Base-by-base conservation (phyloP, 495 filamentous ascomycete genomes). In the Trichoderma gamsii region DNA sequence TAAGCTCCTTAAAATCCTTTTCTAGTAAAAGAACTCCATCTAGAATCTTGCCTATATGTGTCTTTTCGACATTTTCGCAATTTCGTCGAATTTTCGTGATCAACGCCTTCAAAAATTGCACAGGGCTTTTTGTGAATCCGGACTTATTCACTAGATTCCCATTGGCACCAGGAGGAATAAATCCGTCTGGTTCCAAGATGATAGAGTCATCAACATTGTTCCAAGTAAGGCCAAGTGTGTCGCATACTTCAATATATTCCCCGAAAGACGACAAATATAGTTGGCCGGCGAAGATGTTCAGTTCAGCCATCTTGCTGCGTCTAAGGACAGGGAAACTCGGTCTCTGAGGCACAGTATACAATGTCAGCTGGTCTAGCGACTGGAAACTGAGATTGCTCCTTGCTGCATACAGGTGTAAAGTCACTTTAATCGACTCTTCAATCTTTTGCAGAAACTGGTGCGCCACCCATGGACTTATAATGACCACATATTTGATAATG, bases 271-370 rank as follows among this genome's bases (percentile, higher is more conserved):
- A 6, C 6, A 43, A 6, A 43, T 43, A 43, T 43, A 91, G 79
- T 68, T 88, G 85, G 13, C 89, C 89, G 1, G 89, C 80, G 70
- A 91, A 92, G 6, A 92, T 78, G 69, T 89, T 88, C 13, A 91
- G 79, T 64, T 88, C 79, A 3, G 77, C 72, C 2, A 76, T 56
- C 25, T 82, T 68, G 0, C 70, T 46, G 21, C 23, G 73, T 65
- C 73, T 70, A 52, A 52, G 49, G 23, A 70, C 49, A 49, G 65
- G 66, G n/a, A 73, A 65, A 21, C 18, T 43, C 61, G 72, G 13
- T 59, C 41, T 25, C 25, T 52, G 3, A 41, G 79, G 79, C 61
- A 80, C 66, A 18, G 76, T 73, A 68, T 75, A 85, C 25, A 83
- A 73, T 2, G 70, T 70, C 1, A 88, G 73, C 18, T 79, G 75